These are phyloP conservation scores for Syzygium jambos DNA, from an alignment of 345 rosid genomes.

Conservation along the genomic window DNA sequence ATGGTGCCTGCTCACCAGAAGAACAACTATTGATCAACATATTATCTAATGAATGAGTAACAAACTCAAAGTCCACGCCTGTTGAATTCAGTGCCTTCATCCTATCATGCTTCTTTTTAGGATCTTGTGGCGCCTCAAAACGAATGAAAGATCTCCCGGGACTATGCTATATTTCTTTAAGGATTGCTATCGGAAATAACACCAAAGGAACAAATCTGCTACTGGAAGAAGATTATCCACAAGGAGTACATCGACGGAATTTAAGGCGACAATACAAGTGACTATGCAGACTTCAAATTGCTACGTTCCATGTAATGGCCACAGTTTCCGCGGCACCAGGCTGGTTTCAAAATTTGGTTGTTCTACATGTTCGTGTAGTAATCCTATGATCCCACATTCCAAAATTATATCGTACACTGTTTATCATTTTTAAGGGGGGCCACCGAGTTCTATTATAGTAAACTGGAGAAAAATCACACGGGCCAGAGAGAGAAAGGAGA, in stretches of 20 bases:
- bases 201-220: not conserved
- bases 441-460: too few species aligned
- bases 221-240: not conserved
- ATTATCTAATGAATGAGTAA: not conserved
- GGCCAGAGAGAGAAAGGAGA: not conserved
- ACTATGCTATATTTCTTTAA: not conserved
- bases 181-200: not conserved
- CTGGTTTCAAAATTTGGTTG: not conserved
- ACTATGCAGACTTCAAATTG: not conserved
- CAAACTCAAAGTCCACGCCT: not conserved
- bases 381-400: not conserved
- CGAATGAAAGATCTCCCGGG: not conserved
- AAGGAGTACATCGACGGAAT: not conserved
- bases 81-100: not conserved
- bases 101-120: not conserved
- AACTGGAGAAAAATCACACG: too few species aligned
- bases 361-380: not conserved
- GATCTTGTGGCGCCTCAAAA: not conserved
- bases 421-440: too few species aligned
- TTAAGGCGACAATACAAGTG: not conserved
- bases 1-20: conserved; percentile 18
- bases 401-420: not conserved
- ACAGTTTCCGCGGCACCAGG: not conserved
- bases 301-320: not conserved
- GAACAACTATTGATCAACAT: not conserved